These are phyloP conservation scores for Cystobasidium ongulense DNA, from an alignment of 768 basidiomycete genomes.

Conservation along the genomic window DNA sequence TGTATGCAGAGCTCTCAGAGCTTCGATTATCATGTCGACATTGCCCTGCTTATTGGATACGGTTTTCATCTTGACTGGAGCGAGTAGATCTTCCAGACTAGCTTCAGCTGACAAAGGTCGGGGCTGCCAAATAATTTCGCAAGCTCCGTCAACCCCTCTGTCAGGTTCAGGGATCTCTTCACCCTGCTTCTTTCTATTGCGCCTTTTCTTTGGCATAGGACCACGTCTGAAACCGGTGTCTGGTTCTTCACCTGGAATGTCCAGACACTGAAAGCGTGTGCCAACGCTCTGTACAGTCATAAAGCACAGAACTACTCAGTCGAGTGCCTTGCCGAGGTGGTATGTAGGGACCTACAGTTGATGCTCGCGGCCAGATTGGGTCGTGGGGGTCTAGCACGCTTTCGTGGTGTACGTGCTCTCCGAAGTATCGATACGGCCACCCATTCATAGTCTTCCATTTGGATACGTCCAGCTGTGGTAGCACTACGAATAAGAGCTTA, in stretches of 20 bases:
- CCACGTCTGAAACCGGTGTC: background rate
- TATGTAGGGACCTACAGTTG: slow-evolving; percentile 51
- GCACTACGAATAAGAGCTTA: background rate
- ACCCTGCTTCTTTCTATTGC: background rate
- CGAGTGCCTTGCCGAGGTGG: background rate
- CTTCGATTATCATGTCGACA: slow-evolving; percentile 2
- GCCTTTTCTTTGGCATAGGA: background rate
- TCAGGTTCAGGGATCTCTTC: background rate
- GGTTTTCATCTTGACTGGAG: background rate
- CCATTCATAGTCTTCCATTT: slow-evolving; percentile 63
- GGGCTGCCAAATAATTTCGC: background rate
- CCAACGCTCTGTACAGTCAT: slow-evolving; percentile 5
- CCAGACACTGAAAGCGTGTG: background rate
- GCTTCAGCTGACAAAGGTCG: background rate
- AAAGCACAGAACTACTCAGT: background rate
- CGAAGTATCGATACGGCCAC: slow-evolving; percentile 92
- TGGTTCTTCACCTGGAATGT: slow-evolving; percentile 15
- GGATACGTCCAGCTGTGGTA: slow-evolving; percentile 24
- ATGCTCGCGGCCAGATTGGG: slow-evolving; percentile 86
- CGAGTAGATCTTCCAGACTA: background rate
- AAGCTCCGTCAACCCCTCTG: slow-evolving; percentile 6
- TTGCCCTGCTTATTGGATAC: background rate
- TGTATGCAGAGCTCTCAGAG: background rate
- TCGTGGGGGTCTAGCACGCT: slow-evolving; percentile 73
- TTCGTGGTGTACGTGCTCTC: slow-evolving; percentile 37